Evolutionary conservation across 1,284 basidiomycete species (phyloP), one percentile per base, ranked within the genome.

Genomic region (Neonothopanus nambi): DNA sequence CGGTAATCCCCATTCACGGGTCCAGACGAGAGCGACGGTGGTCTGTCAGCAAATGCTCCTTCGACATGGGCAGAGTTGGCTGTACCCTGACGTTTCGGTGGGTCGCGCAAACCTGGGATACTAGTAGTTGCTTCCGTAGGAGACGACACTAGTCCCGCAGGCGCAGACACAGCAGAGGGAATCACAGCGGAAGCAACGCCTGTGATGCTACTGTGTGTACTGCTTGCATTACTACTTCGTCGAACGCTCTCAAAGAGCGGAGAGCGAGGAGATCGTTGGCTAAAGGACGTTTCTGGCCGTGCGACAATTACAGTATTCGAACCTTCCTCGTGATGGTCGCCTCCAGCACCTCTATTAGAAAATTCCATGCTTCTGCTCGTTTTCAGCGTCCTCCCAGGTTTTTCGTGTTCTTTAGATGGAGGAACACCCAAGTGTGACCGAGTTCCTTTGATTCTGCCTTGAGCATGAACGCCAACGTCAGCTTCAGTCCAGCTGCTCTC

Each of bases 361-460:
- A 75, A 72, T 64, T 89, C 87, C 30, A 78, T 81, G 59, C 88
- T 90, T 59, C 80, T 79, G 65, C 80, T 84, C 18, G 77, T 64
- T 63, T 85, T 88, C 41, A 84, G 59, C 5, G 70, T 67, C 60
- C 72, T 78, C 35, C 35, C 26, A 20, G 40, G n/a, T 20, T 21
- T 28, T 12, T 26, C 23, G 15, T 40, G 26, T 5, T 33, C 30
- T 33, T 33, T 33, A 3, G 30, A 33, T 21, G 23, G 52, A 45
- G n/a, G 20, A 38, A 58, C 23, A 53, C 63, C 48, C 52, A 57
- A 55, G 39, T 60, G 55, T 7, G 55, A 49, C 41, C 55, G 33
- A 65, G 66, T 15, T 65, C 64, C 37, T 62, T 68, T 65, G 61
- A 70, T 52, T 62, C 66, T 37, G 57, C n/a, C 60, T 62, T 6